A percentile compares a stretch with the other conserved stretches of the same genome.
Evolutionary conservation across 495 filamentous ascomycete genomes (phyloP).

Genomic region (Lindgomyces ingoldianus): DNA sequence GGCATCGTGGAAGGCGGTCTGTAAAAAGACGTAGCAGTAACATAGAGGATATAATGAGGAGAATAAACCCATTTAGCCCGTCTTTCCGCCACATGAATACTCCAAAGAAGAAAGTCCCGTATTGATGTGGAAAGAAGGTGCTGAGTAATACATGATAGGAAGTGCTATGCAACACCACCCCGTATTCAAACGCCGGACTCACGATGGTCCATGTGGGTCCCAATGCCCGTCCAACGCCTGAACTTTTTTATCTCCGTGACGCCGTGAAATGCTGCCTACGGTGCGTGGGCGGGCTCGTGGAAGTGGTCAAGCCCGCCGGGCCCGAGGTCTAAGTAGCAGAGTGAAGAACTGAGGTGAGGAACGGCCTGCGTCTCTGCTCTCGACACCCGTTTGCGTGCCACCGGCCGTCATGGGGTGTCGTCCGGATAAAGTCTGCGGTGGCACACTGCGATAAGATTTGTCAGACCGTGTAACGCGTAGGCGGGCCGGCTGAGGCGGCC

Average conservation of each 20-base stretch:
- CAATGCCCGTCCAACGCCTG: slow-evolving; percentile 39
- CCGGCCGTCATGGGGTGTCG: slow-evolving; percentile 38
- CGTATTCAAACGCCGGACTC: slow-evolving; percentile 38
- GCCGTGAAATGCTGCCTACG: slow-evolving; percentile 38
- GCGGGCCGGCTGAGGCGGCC: neutral
- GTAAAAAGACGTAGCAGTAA: slow-evolving; percentile 13
- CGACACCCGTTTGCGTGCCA: slow-evolving; percentile 38
- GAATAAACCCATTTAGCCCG: slow-evolving; percentile 6
- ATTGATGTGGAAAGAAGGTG: slow-evolving; percentile 8
- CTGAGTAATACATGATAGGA: slow-evolving; percentile 30
- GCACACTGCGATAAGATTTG: slow-evolving; percentile 35
- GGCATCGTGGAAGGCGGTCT: slow-evolving; percentile 9
- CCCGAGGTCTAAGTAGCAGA: slow-evolving; percentile 25
- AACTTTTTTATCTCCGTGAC: slow-evolving; percentile 38
- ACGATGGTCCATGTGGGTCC: slow-evolving; percentile 27
- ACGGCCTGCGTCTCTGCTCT: slow-evolving; percentile 26
- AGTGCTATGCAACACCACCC: slow-evolving; percentile 33
- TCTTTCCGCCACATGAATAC: neutral
- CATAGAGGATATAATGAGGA: slow-evolving; percentile 11
- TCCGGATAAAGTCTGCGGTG: slow-evolving; percentile 41
- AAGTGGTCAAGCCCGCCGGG: no score
- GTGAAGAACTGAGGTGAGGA: slow-evolving; percentile 8
- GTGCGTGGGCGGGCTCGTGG: slow-evolving; percentile 11
- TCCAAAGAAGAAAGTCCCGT: neutral
- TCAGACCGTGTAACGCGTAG: slow-evolving; percentile 30